These are phyloP conservation scores for Papiliotrema flavescens DNA, from an alignment of 1,284 basidiomycete genomes.

Conservation along the genomic window DNA sequence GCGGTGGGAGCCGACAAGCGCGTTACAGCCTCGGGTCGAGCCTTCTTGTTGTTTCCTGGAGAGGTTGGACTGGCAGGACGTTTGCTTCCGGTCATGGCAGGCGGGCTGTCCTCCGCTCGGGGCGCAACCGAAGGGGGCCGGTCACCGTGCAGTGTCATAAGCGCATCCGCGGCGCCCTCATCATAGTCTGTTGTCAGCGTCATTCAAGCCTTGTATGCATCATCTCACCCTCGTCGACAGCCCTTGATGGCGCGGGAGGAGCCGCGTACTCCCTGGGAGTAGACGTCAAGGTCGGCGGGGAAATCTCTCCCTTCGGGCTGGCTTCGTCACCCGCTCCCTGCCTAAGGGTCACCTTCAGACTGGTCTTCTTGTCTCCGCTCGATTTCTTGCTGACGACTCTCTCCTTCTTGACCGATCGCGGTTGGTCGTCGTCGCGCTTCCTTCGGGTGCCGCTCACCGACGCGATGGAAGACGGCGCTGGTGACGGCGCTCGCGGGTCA, in stretches of 20 bases:
- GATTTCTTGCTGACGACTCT: neutral
- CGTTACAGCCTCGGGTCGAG: constrained; percentile 19
- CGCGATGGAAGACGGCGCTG: constrained; percentile 28
- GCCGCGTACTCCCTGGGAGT: neutral
- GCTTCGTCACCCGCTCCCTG: neutral
- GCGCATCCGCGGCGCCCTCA: constrained; percentile 46
- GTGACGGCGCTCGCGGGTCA: constrained; percentile 33
- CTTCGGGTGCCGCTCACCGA: constrained; percentile 9
- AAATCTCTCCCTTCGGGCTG: neutral
- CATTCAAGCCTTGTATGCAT: neutral
- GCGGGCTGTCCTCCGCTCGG: neutral
- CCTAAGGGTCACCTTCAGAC: constrained; percentile 2
- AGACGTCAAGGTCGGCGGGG: neutral
- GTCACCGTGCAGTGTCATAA: constrained; percentile 46
- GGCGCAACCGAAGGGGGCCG: constrained; percentile 15
- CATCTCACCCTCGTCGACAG: constrained; percentile 45
- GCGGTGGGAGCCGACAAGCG: constrained; percentile 1
- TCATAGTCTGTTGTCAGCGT: constrained; percentile 42
- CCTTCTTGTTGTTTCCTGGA: constrained; percentile 20
- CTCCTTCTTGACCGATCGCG: constrained; percentile 1
- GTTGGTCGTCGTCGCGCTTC: constrained; percentile 17
- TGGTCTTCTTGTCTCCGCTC: constrained; percentile 1
- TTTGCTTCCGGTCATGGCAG: constrained; percentile 17
- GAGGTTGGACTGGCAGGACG: constrained; percentile 24
- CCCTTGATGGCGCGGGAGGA: constrained; percentile 13